Conservation (phyloP, 352 stramenopile species). For the Phytopythium chamaehyphon region DNA sequence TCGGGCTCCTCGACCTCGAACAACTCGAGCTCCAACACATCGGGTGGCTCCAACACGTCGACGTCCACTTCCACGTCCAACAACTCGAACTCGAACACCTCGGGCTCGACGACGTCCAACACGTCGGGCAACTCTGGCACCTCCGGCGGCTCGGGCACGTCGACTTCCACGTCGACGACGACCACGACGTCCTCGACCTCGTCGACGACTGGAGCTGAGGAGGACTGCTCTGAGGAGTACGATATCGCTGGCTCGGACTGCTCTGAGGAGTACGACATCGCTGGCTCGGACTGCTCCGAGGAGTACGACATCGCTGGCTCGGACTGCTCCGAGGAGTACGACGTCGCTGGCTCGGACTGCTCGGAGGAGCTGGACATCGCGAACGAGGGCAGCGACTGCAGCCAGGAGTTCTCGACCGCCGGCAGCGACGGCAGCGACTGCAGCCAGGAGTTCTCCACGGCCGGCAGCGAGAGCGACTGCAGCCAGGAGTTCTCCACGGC, state of each 20-base stretch:
- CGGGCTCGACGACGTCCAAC: neutral
- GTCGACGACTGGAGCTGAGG: neutral
- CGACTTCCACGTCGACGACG: constrained; percentile 4
- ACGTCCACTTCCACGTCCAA: constrained; percentile 1
- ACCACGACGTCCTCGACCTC: constrained; percentile 7
- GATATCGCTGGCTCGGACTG: constrained; percentile 25
- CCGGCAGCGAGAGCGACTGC: constrained; percentile 11
- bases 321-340: constrained; percentile 11
- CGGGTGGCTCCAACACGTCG: neutral
- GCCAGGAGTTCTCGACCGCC: neutral
- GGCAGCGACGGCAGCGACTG: neutral
- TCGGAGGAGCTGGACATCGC: constrained; percentile 12
- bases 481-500: constrained; percentile 12
- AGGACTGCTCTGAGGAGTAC: constrained; percentile 16
- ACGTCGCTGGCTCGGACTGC: constrained; percentile 18
- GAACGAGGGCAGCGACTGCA: constrained; percentile 10
- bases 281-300: constrained; percentile 21
- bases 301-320: constrained; percentile 18
- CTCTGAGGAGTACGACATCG: constrained; percentile 20
- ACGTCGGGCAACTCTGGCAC: constrained; percentile 4
- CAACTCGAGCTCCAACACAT: constrained; percentile 5
- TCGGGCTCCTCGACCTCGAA: constrained; percentile 6
- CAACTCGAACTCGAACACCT: constrained; percentile 2
- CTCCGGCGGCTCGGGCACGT: constrained; percentile 4
- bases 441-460: constrained; percentile 5